Percentiles rank a stretch among this genome's conserved stretches.
Conservation (phyloP, 2,329 filamentous ascomycete species). For the Aspergillus ibericus region DNA sequence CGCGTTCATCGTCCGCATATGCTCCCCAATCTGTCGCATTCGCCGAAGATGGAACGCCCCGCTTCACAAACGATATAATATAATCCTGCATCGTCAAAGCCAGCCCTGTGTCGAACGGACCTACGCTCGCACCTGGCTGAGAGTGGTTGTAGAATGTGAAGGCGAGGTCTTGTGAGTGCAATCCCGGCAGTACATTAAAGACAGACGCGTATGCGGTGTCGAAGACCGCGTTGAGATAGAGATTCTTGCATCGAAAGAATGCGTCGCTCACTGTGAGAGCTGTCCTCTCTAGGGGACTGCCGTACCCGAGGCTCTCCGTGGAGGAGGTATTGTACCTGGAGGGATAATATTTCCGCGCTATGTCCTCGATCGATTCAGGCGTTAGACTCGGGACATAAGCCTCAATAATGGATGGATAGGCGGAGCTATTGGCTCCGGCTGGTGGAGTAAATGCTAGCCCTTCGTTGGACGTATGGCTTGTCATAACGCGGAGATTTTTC, state of each 20-base stretch:
- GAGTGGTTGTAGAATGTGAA: constrained; percentile 52
- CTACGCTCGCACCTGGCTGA: background rate
- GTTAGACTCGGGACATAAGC: constrained; percentile 28
- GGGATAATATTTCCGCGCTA: constrained; percentile 54
- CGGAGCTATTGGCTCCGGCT: background rate
- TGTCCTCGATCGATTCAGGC: constrained; percentile 39
- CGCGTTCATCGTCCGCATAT: background rate
- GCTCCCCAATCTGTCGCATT: background rate
- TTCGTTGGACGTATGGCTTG: constrained; percentile 47
- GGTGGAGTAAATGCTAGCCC: constrained; percentile 42
- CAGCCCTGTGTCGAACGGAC: background rate
- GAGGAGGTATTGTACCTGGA: constrained; percentile 40
- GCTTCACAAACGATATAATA: background rate
- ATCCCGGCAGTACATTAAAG: constrained; percentile 54
- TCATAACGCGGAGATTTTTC: constrained; percentile 38
- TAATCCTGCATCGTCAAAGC: constrained; percentile 1
- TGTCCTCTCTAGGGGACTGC: constrained; percentile 43
- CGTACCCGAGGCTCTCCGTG: constrained; percentile 49
- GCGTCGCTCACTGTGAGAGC: constrained; percentile 46
- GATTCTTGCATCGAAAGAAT: constrained; percentile 54
- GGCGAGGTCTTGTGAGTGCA: constrained; percentile 54
- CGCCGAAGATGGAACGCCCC: background rate
- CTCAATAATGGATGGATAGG: constrained; percentile 27
- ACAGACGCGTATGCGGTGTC: constrained; percentile 55
- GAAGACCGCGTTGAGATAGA: constrained; percentile 53